Base-by-base conservation (phyloP, 1,139 yeast species). In the Zygoascus sp. region DNA sequence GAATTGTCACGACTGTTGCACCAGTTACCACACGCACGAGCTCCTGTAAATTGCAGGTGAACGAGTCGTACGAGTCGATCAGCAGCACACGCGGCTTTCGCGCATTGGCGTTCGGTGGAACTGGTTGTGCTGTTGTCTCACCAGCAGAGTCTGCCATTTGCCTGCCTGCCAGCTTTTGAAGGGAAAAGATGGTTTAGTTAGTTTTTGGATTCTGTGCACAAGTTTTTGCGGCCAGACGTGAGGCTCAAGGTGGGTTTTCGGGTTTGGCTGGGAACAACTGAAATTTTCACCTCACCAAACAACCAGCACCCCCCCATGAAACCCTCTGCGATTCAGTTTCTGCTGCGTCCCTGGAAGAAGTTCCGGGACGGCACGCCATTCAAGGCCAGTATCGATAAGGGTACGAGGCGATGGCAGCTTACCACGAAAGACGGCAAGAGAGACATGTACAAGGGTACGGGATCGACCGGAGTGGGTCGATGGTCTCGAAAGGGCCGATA, bases 381-480 rank as follows among this genome's bases (percentile, higher is more conserved):
- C 74, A 89, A 89, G 63, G 96, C 96, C 45, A 60, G 71, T 42
- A 69, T 82, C 30, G 88, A 85, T 62, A 63, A 81, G 11, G 97
- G 97, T 48, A 81, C 89, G 57, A 87, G 83, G 63, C 80, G 98
- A 71, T 80, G 83, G 62, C 78, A 95, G 2, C 71, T 90, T 57
- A 85, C 96, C 23, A 83, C 96, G 28, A 92, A 92, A 62, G 92
- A 88, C 64, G 97, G 98, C 60, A 92, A 90, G 70, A 89, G 90
- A 73, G 82, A 85, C 60, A 87, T 76, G 69, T 92, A 94, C 69
- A 92, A 90, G 66, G 99, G 98, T 72, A 92, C 97, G 17, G 79
- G 97, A 52, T 87, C 98, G 5, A 77, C 95, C 1, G 97, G 97
- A 66, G 80, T 88, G 53, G 99, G 99, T 62, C 75, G 74, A 49